Evolutionary conservation across 2,329 filamentous ascomycete genomes (phyloP), one percentile per base, ranked within the genome.

Genomic region (Alternaria rosae): DNA sequence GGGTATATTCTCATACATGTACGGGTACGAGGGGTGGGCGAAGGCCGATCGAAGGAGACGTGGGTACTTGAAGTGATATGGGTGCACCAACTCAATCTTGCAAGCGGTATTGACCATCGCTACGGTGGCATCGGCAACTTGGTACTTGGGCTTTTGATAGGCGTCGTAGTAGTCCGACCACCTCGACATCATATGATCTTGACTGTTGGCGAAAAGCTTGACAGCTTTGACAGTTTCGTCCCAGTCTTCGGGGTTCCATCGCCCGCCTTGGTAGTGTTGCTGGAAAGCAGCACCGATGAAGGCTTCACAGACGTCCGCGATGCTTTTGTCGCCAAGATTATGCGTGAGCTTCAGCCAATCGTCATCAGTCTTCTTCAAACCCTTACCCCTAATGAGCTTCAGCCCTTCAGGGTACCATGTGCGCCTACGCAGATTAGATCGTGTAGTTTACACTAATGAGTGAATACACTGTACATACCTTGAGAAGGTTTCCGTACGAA

Each of bases 271-370:
- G 41, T 87, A 83, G 54, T 86, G 81, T 7, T 85, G 81, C 42
- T 90, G 89, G 52, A 88, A 83, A 0, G 94, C 91, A 3, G 94
- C 95, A 6, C 94, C 95, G 50, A 99, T 98, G 59, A 97, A 81
- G 0, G 95, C 94, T 76, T 98, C 95, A 63, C 92, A 97, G 1
- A 98, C 93, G 78, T 98, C 95, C 4, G 95, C 94, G 71, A 97
- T 90, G 1, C 91, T 91, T 82, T 99, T 99, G 79, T 97, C 92
- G 1, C 89, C 90, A 2, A 99, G 85, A 17, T 70, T 69, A 55
- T 73, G 71, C 0, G 81, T 82, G 73, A 97, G 94, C 10, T 81
- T 85, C 6, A 82, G 78, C 25, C 81, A 82, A 11, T 82, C 78
- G 12, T 77, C 70, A 20, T 79, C 83, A 59, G 81, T 84, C 55